These are phyloP conservation scores for Penicillium roqueforti DNA, from an alignment of 495 filamentous ascomycete genomes.

Conservation along the genomic window DNA sequence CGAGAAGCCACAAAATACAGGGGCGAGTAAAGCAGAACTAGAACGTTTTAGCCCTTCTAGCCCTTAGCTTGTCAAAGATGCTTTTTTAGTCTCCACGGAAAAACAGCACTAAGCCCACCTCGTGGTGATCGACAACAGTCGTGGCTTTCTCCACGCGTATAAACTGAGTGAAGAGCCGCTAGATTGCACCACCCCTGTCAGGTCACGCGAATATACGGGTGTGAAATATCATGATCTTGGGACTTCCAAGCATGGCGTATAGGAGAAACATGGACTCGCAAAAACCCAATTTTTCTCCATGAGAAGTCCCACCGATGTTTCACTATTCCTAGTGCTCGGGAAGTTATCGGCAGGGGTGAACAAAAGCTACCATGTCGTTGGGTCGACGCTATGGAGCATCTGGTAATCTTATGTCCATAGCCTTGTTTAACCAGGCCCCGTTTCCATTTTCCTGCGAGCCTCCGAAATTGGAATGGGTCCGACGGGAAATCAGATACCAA, in stretches of 20 bases:
- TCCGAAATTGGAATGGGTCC: constrained; percentile 1
- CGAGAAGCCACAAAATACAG: not conserved
- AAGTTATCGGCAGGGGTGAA: not conserved
- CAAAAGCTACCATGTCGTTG: not conserved
- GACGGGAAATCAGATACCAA: not conserved
- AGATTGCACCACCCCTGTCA: not conserved
- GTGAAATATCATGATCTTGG: not conserved
- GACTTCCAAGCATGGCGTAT: not conserved
- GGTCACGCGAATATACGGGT: not conserved
- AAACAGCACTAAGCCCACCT: not conserved
- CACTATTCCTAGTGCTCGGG: not conserved
- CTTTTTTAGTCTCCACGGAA: not conserved
- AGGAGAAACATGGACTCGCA: no score
- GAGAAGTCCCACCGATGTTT: not conserved
- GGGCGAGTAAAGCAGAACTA: not conserved
- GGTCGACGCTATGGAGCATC: not conserved
- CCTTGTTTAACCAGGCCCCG: not conserved
- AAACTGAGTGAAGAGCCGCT: not conserved
- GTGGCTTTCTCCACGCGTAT: not conserved
- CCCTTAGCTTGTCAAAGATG: not conserved
- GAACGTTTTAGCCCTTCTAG: not conserved
- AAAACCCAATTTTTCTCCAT: no score
- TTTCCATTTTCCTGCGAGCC: not conserved
- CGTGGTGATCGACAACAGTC: constrained; percentile 1
- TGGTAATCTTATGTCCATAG: no score